phyloP scores from a whole-genome alignment of 2,329 filamentous ascomycete species.

The Hyphodiscus sp. region DNA sequence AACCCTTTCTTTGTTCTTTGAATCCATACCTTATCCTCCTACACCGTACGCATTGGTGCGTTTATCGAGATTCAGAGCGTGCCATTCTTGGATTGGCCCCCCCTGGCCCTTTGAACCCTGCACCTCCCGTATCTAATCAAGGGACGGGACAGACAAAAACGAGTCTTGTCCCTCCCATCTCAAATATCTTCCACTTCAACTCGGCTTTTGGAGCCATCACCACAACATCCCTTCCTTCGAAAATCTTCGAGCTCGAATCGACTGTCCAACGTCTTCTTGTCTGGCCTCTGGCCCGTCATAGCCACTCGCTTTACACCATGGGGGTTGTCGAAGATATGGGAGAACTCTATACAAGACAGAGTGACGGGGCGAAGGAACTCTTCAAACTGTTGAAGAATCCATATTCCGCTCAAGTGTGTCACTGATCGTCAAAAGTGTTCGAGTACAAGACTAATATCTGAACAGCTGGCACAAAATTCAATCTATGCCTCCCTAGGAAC shows the following conservation, averaged over 20 bases:
- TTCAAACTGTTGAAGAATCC: slow-evolving; percentile 27
- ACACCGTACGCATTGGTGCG: not conserved
- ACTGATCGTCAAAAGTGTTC: not conserved
- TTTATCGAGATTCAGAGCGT: slow-evolving; percentile 1
- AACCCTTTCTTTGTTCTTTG: not conserved
- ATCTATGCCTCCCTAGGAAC: slow-evolving; percentile 74
- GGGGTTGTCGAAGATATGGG: slow-evolving; percentile 10
- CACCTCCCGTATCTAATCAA: slow-evolving; percentile 18
- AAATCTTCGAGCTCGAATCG: not conserved
- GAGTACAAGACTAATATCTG: slow-evolving; percentile 6
- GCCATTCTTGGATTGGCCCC: slow-evolving; percentile 11
- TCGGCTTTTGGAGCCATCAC: not conserved
- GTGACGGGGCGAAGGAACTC: slow-evolving; percentile 20
- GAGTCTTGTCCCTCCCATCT: not conserved
- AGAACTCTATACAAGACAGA: slow-evolving; percentile 14
- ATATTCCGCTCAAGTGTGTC: slow-evolving; percentile 21
- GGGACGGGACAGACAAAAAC: slow-evolving; percentile 8
- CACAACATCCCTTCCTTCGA: not conserved
- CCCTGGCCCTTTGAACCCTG: not conserved
- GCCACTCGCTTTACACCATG: slow-evolving; percentile 25
- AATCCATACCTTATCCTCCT: too few relatives aligned
- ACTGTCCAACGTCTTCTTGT: slow-evolving; percentile 3
- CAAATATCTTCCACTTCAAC: not conserved
- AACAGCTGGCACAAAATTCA: slow-evolving; percentile 41
- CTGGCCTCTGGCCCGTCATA: slow-evolving; percentile 28